Conservation (phyloP, 139 green algal species). For the Trebouxia sp. region DNA sequence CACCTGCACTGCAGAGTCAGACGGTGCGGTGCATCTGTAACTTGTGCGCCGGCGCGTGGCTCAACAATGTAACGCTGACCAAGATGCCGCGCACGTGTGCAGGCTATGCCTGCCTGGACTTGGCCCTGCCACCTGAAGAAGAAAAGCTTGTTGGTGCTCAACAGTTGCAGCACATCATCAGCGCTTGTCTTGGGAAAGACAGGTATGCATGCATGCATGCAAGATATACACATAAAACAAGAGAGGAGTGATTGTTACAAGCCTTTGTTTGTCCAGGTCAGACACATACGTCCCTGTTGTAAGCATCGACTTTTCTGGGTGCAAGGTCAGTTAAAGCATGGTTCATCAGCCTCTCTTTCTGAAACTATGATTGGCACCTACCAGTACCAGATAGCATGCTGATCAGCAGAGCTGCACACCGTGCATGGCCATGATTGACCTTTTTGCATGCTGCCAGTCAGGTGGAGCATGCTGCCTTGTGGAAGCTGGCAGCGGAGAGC, state of each 20-base stretch:
- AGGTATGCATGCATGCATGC: neutral
- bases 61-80: too few relatives aligned
- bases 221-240: neutral
- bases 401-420: neutral
- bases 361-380: neutral
- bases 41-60: too few relatives aligned
- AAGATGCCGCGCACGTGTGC: neutral
- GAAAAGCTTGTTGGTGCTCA: neutral
- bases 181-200: neutral
- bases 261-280: neutral
- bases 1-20: too few relatives aligned
- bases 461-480: neutral
- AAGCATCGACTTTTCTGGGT: neutral
- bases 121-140: neutral
- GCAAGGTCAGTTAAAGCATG: neutral
- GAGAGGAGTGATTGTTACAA: neutral
- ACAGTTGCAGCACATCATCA: neutral
- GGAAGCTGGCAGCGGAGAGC: neutral
- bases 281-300: slow-evolving; percentile 1
- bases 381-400: neutral
- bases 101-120: slow-evolving; percentile 5
- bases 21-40: too few relatives aligned
- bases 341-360: neutral
- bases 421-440: neutral
- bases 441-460: neutral